Conservation (phyloP, 225 moss, liverwort and hornwort species). For the Lunularia cruciata region DNA sequence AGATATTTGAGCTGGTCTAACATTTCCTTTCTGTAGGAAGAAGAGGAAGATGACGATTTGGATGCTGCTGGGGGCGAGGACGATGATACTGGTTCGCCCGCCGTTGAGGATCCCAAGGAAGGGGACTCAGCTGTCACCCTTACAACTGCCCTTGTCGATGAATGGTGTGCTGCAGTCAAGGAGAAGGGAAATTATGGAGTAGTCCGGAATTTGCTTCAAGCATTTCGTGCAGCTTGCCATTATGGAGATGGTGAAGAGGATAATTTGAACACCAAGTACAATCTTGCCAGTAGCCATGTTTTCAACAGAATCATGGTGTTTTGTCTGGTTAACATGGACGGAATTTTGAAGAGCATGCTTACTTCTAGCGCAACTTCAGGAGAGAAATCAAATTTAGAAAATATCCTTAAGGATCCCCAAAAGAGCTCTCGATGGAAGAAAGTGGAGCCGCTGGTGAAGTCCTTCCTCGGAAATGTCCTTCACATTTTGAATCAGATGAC, state of each 20-base stretch:
- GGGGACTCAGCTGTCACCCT: constrained; percentile 50
- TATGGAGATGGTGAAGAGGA: constrained; percentile 76
- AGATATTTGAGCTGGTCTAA: not conserved
- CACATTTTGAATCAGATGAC: constrained; percentile 97
- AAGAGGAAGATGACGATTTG: constrained; percentile 46
- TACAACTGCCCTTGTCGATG: constrained; percentile 68
- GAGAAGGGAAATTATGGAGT: constrained; percentile 69
- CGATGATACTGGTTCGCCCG: constrained; percentile 11
- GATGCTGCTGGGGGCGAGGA: constrained; percentile 56
- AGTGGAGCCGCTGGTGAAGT: constrained; percentile 67
- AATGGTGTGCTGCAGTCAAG: constrained; percentile 76
- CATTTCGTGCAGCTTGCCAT: constrained; percentile 91
- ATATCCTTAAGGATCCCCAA: constrained; percentile 51
- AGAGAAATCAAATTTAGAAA: constrained; percentile 46
- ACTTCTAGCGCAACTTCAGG: constrained; percentile 42
- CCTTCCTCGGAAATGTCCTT: constrained; percentile 81
- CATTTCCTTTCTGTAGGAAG: not conserved
- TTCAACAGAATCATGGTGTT: constrained; percentile 99
- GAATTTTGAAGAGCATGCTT: constrained; percentile 63
- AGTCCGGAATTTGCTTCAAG: constrained; percentile 75
- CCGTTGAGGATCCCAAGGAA: constrained; percentile 12
- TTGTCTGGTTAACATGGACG: constrained; percentile 80
- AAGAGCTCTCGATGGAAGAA: constrained; percentile 86
- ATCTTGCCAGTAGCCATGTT: constrained; percentile 79
- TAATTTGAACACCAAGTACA: constrained; percentile 64